Percentiles rank a stretch among this genome's conserved stretches.
Conservation (phyloP, 2,329 filamentous ascomycete genomes). For the Akanthomyces uredinophilus region DNA sequence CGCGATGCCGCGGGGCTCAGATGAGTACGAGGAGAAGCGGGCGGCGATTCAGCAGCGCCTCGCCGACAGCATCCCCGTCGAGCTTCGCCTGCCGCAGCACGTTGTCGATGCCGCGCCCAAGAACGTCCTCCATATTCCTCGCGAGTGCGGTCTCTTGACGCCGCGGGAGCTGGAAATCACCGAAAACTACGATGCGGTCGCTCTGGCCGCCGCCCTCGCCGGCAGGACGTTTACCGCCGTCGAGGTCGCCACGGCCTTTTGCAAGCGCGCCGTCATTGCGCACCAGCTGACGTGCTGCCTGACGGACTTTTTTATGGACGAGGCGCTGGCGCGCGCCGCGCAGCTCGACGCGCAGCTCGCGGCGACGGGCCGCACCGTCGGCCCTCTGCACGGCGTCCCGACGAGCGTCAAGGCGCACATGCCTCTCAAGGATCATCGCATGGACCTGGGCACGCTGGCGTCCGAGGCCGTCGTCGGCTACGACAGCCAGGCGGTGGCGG, state of each 20-base stretch:
- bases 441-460: constrained; percentile 47
- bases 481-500: constrained; percentile 52
- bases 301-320: constrained; percentile 46
- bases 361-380: constrained; percentile 37
- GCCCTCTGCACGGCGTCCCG: constrained; percentile 52
- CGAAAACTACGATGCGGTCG: constrained; percentile 38
- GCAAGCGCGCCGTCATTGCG: constrained; percentile 46
- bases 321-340: constrained; percentile 38
- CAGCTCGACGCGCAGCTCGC: constrained; percentile 37
- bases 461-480: constrained; percentile 43
- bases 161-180: constrained; percentile 44
- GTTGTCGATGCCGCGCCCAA: constrained; percentile 24
- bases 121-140: constrained; percentile 31
- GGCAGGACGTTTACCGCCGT: constrained; percentile 31
- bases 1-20: constrained; percentile 7
- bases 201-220: constrained; percentile 35
- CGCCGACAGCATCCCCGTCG: constrained; percentile 26
- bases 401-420: constrained; percentile 56
- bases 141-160: constrained; percentile 39
- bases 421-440: constrained; percentile 45
- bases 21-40: constrained; percentile 12
- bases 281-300: constrained; percentile 52
- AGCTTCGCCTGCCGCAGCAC: constrained; percentile 24
- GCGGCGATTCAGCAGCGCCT: constrained; percentile 26
- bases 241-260: constrained; percentile 43